Conservation (phyloP, 345 rosid genomes). For the Linum usitatissimum region DNA sequence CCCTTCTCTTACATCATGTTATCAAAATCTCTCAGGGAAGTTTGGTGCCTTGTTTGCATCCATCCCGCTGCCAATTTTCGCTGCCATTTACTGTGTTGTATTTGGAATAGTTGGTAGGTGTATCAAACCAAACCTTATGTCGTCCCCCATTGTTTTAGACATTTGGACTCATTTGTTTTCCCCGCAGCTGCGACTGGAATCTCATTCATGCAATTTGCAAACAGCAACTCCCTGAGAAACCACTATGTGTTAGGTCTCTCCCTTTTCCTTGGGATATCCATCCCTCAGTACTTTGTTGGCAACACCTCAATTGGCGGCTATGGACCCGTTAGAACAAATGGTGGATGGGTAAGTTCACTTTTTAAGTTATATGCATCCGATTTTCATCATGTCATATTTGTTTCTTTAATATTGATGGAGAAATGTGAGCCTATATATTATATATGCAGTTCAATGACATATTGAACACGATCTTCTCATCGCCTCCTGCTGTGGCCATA, state of each 20-base stretch:
- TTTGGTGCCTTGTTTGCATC: slow-evolving; percentile 98
- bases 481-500: slow-evolving; percentile 69
- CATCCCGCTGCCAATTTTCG: slow-evolving; percentile 88
- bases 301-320: slow-evolving; percentile 39
- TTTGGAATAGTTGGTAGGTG: slow-evolving; percentile 88
- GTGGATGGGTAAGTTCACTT: slow-evolving; percentile 71
- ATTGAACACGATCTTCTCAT: slow-evolving; percentile 76
- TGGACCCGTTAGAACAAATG: slow-evolving; percentile 72
- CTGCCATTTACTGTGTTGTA: slow-evolving; percentile 74
- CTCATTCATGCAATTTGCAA: slow-evolving; percentile 75
- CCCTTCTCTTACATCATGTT: not conserved
- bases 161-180: not conserved
- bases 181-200: slow-evolving; percentile 71
- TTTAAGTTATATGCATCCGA: not conserved
- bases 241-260: slow-evolving; percentile 74
- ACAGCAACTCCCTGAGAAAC: slow-evolving; percentile 80
- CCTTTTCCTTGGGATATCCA: slow-evolving; percentile 75
- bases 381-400: not conserved
- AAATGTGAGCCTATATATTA: not conserved
- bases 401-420: not conserved
- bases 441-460: slow-evolving; percentile 70
- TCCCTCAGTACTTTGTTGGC: slow-evolving; percentile 60
- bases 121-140: not conserved
- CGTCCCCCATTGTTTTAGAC: not conserved
- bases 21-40: slow-evolving; percentile 44